A percentile compares a stretch with the other conserved stretches of the same genome.
phyloP scores from a whole-genome alignment of 495 filamentous ascomycete genomes.

The Podospora bellae-mahoneyi region DNA sequence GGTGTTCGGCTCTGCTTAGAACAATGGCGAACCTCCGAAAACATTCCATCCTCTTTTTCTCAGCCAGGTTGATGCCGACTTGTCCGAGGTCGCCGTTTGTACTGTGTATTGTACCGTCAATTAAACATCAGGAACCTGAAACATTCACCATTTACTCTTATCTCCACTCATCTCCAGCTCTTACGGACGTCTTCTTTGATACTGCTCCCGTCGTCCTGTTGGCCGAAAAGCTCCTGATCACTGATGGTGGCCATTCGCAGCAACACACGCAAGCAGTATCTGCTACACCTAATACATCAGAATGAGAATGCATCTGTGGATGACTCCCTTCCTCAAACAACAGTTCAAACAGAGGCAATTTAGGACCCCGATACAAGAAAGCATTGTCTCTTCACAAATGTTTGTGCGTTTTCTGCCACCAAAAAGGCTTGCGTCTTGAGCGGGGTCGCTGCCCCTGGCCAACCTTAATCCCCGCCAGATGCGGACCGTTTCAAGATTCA shows the following conservation, averaged over 20 bases:
- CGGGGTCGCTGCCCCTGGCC: not conserved
- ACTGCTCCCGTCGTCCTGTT: not conserved
- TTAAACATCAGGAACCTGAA: not conserved
- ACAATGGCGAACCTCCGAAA: constrained; percentile 2
- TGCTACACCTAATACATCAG: no score
- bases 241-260: no score
- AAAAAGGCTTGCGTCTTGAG: not conserved
- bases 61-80: not conserved
- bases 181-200: not conserved
- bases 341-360: not conserved
- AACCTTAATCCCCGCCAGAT: constrained; percentile 10
- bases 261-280: no score
- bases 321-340: not conserved
- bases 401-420: not conserved
- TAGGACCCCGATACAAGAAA: not conserved
- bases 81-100: not conserved
- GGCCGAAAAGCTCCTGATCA: not conserved
- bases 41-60: not conserved
- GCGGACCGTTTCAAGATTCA: constrained; percentile 9
- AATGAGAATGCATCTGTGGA: no score
- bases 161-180: constrained; percentile 1
- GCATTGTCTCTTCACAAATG: not conserved
- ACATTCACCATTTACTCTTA: not conserved
- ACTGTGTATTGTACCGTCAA: not conserved
- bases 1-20: not conserved